Evolutionary conservation across 1,139 yeast genomes (phyloP).

Genomic region (Suhomyces coccinellae): DNA sequence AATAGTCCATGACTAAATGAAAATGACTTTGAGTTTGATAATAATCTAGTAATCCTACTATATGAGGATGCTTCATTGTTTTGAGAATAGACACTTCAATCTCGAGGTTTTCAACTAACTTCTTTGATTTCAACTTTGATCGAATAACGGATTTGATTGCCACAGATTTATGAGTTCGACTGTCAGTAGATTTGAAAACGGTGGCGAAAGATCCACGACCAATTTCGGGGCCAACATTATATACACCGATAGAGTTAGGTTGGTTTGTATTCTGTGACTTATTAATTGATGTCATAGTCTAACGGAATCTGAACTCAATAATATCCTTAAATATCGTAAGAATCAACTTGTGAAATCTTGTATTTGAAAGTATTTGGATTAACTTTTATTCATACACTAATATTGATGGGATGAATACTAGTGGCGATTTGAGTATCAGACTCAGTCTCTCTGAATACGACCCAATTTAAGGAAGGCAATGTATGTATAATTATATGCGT

Average conservation of each 20-base stretch:
- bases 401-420: no score
- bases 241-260: slow-evolving; percentile 37
- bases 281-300: slow-evolving; percentile 4
- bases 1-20: slow-evolving; percentile 94
- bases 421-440: no score
- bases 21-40: slow-evolving; percentile 77
- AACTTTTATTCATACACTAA: no score
- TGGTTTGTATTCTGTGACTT: slow-evolving; percentile 1
- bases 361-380: no score
- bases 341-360: no score
- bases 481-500: no score
- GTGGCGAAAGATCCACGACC: slow-evolving; percentile 96
- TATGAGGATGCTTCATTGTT: slow-evolving; percentile 87
- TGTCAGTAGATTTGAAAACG: slow-evolving; percentile 61
- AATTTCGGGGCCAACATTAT: slow-evolving; percentile 68
- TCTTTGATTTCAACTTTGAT: slow-evolving; percentile 79
- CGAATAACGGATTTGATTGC: slow-evolving; percentile 89
- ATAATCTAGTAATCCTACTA: slow-evolving; percentile 82
- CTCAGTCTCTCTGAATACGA: no score
- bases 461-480: no score
- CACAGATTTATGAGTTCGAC: slow-evolving; percentile 56
- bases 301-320: no score
- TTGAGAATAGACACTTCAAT: slow-evolving; percentile 86
- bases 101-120: slow-evolving; percentile 84
- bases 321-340: no score